Evolutionary conservation across 2,329 filamentous ascomycete species (phyloP).

Genomic region (Alternaria brassicicola): DNA sequence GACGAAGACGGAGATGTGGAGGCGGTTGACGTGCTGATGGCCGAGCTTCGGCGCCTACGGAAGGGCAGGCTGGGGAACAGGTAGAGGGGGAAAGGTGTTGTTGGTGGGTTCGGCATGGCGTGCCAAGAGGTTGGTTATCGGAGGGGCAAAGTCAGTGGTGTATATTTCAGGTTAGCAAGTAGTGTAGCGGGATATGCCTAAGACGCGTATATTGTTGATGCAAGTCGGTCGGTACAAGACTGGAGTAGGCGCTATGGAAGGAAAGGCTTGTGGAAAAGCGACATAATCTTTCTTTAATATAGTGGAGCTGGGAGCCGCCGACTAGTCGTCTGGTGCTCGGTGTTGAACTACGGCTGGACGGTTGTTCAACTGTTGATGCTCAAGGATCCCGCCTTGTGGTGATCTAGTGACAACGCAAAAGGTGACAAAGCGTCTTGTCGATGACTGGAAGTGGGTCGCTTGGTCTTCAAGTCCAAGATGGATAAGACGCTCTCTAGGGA

Average conservation of each 20-base stretch:
- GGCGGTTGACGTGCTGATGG: slow-evolving; percentile 39
- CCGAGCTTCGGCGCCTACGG: slow-evolving; percentile 52
- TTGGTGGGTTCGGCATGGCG: slow-evolving; percentile 22
- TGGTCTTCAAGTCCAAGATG: background rate
- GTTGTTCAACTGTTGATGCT: background rate
- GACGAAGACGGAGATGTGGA: slow-evolving; percentile 30
- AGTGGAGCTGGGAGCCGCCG: background rate
- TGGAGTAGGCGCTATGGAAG: background rate
- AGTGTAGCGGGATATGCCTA: background rate
- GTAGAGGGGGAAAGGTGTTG: slow-evolving; percentile 52
- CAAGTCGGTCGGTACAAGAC: background rate
- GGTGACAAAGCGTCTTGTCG: background rate
- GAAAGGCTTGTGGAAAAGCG: background rate
- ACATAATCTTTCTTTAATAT: background rate
- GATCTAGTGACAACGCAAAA: background rate
- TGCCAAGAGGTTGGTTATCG: background rate
- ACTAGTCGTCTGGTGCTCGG: background rate
- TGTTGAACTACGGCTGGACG: background rate
- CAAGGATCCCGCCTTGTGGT: background rate
- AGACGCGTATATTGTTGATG: background rate
- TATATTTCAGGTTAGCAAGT: background rate
- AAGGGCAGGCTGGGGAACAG: slow-evolving; percentile 47
- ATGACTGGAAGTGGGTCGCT: background rate
- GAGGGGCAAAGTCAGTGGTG: background rate
- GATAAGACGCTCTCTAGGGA: background rate